phyloP scores from a whole-genome alignment of 1,284 basidiomycete genomes.

The Ganoderma meredithae region DNA sequence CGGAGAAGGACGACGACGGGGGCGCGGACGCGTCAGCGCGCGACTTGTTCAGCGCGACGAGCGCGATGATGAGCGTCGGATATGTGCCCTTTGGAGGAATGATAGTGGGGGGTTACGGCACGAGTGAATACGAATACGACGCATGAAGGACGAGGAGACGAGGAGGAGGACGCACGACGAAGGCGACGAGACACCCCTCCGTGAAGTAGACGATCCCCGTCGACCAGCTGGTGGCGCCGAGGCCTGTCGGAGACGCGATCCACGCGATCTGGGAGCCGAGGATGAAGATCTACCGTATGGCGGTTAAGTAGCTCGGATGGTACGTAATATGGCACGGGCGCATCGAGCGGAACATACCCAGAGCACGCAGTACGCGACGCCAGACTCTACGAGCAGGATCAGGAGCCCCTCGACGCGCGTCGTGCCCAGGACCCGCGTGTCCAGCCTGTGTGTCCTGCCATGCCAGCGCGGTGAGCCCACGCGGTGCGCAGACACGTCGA shows the following conservation, averaged over 20 bases:
- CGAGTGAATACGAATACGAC: no score
- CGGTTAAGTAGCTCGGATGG: no score
- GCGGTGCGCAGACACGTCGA: no score
- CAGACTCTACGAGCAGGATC: background rate
- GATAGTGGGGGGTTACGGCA: no score
- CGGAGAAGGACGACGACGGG: background rate
- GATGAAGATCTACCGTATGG: no score
- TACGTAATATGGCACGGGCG: no score
- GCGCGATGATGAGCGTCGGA: background rate
- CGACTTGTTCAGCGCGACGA: constrained; percentile 3
- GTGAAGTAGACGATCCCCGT: background rate
- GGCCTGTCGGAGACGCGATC: background rate
- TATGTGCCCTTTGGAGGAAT: no score
- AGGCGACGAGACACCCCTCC: background rate
- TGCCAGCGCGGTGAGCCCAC: no score
- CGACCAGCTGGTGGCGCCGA: background rate
- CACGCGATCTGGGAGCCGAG: background rate
- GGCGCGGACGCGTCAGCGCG: background rate
- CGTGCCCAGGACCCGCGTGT: background rate
- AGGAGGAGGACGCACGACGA: background rate
- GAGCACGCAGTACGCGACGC: background rate
- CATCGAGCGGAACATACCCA: background rate
- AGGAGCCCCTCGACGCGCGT: background rate
- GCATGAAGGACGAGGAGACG: no score
- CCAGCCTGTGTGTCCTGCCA: background rate